Conservation (phyloP, 2,329 filamentous ascomycete species). For the Sporothrix luriei region DNA sequence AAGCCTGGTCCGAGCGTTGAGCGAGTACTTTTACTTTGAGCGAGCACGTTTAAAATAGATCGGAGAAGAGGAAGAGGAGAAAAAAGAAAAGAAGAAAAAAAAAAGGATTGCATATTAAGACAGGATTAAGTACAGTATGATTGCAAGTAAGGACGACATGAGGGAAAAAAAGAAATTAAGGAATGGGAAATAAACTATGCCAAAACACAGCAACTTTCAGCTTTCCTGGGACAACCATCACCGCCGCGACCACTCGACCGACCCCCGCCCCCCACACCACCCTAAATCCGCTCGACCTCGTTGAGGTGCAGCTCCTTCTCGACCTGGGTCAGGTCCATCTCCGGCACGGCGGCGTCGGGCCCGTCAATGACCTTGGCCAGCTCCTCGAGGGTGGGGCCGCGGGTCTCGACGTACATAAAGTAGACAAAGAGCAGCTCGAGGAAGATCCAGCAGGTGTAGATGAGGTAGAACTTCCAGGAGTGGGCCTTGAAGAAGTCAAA, state of each 20-base stretch:
- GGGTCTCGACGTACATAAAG: constrained; percentile 62
- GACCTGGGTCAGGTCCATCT: constrained; percentile 50
- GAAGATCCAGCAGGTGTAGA: constrained; percentile 49
- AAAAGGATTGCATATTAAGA: neutral
- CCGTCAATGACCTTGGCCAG: constrained; percentile 69
- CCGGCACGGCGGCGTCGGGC: constrained; percentile 54
- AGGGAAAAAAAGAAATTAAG: neutral
- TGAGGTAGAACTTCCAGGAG: constrained; percentile 59
- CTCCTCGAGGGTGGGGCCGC: constrained; percentile 66
- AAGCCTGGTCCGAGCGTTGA: neutral
- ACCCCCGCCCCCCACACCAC: neutral
- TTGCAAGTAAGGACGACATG: neutral
- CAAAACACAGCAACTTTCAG: neutral
- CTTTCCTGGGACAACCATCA: neutral
- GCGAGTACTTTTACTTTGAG: neutral
- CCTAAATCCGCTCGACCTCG: constrained; percentile 23
- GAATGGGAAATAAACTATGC: neutral
- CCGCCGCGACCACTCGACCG: neutral
- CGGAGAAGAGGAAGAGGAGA: neutral
- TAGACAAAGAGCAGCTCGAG: constrained; percentile 53
- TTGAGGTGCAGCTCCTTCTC: constrained; percentile 48
- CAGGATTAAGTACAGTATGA: neutral
- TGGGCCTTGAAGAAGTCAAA: constrained; percentile 51
- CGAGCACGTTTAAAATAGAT: neutral
- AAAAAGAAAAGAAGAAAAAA: neutral